Conservation (phyloP, 805 yeast genomes). For the Candida hispaniensis region DNA sequence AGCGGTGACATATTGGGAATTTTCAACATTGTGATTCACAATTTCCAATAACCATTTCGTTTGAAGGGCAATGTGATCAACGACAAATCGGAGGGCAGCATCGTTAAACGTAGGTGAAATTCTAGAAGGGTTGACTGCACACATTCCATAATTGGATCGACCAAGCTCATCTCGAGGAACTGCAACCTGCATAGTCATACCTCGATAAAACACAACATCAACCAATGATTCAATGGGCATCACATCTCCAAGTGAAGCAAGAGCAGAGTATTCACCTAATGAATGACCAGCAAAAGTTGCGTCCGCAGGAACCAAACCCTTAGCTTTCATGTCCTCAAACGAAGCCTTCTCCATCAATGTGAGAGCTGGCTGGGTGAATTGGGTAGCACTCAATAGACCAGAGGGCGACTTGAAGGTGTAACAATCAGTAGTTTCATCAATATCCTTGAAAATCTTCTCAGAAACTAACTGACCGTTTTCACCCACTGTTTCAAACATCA, state of each 20-base stretch:
- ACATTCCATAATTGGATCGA: slow-evolving; percentile 98
- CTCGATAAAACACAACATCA: slow-evolving; percentile 97
- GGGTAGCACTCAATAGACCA: slow-evolving; percentile 95
- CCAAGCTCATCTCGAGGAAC: slow-evolving; percentile 95
- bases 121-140: slow-evolving; percentile 96
- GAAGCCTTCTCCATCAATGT: slow-evolving; percentile 99
- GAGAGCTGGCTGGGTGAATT: slow-evolving; percentile 98
- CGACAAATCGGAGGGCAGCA: slow-evolving; percentile 88
- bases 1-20: slow-evolving; percentile 96
- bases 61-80: slow-evolving; percentile 70
- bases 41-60: slow-evolving; percentile 94
- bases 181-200: slow-evolving; percentile 99
- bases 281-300: slow-evolving; percentile 98
- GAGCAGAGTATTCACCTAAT: slow-evolving; percentile 96
- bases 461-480: slow-evolving; percentile 73
- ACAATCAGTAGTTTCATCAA: slow-evolving; percentile 68
- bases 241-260: slow-evolving; percentile 93
- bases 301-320: slow-evolving; percentile 89
- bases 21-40: slow-evolving; percentile 96
- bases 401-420: slow-evolving; percentile 85
- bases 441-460: slow-evolving; percentile 92
- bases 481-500: slow-evolving; percentile 94
- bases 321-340: slow-evolving; percentile 91
- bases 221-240: slow-evolving; percentile 97
- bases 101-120: slow-evolving; percentile 81